Evolutionary conservation across 2,329 filamentous ascomycete genomes (phyloP).

Genomic region (Amylocarpus encephaloides): DNA sequence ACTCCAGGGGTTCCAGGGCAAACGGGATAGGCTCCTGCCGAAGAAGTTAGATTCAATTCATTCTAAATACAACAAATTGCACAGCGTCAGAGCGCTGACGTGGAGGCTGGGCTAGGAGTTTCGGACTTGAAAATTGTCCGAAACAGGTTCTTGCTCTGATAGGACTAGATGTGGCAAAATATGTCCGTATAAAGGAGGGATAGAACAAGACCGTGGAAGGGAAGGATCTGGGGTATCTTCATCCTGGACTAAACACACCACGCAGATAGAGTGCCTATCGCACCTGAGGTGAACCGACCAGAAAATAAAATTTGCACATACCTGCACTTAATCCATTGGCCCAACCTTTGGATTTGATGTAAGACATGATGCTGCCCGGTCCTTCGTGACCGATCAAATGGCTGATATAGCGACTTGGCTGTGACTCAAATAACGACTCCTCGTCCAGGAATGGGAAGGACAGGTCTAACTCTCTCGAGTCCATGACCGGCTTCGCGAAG

Average conservation of each 20-base stretch:
- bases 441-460: slow-evolving; percentile 66
- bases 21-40: slow-evolving; percentile 49
- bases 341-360: slow-evolving; percentile 68
- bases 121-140: no score
- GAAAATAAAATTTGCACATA: slow-evolving; percentile 15
- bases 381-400: slow-evolving; percentile 71
- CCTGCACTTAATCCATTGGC: slow-evolving; percentile 58
- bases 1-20: slow-evolving; percentile 59
- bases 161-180: no score
- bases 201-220: no score
- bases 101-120: not conserved
- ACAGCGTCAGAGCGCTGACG: not conserved
- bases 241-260: no score
- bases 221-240: not conserved
- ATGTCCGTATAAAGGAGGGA: not conserved
- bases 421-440: slow-evolving; percentile 58
- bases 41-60: not conserved
- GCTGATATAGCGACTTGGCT: slow-evolving; percentile 63
- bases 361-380: slow-evolving; percentile 65
- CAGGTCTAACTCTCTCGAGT: slow-evolving; percentile 58
- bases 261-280: no score
- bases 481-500: slow-evolving; percentile 69
- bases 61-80: not conserved
- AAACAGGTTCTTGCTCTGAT: no score
- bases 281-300: not conserved